Evolutionary conservation across 805 yeast species (phyloP).

Genomic region (Debaryomyces castellii): DNA sequence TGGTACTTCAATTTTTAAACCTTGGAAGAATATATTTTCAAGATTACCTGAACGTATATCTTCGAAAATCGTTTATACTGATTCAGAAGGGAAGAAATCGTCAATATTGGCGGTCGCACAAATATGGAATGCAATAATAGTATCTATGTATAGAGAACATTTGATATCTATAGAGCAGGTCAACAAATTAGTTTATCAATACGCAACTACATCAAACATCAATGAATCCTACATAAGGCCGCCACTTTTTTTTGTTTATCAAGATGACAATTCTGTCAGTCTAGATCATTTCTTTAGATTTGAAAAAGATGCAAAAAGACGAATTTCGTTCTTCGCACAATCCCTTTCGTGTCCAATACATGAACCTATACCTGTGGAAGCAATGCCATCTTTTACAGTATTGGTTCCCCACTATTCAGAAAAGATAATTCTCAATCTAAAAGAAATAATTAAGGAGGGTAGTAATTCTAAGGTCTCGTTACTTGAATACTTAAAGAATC

Average conservation of each 20-base stretch:
- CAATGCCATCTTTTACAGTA: conserved; percentile 53
- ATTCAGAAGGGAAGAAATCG: conserved; percentile 7
- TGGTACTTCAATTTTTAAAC: conserved; percentile 36
- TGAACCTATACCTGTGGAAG: conserved; percentile 46
- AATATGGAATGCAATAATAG: conserved; percentile 27
- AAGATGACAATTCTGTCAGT: conserved; percentile 44
- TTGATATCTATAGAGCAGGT: conserved; percentile 42
- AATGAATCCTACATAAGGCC: conserved; percentile 28
- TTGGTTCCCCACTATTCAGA: conserved; percentile 54
- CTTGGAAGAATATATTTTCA: conserved; percentile 36
- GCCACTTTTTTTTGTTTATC: conserved; percentile 48
- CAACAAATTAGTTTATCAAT: conserved; percentile 27
- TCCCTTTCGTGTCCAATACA: conserved; percentile 49
- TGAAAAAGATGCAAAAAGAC: conserved; percentile 50
- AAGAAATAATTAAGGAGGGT: conserved; percentile 48
- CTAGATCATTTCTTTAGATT: conserved; percentile 41
- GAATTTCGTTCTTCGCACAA: conserved; percentile 55
- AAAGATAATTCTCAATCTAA: conserved; percentile 43
- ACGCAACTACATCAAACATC: conserved; percentile 18
- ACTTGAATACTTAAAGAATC: conserved; percentile 74
- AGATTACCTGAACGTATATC: conserved; percentile 35
- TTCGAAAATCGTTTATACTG: conserved; percentile 21
- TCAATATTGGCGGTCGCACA: conserved; percentile 18
- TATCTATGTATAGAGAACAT: conserved; percentile 38
- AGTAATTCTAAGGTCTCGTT: conserved; percentile 51